Evolutionary conservation across 2,329 filamentous ascomycete genomes (phyloP).

Genomic region (Dothistroma septosporum): DNA sequence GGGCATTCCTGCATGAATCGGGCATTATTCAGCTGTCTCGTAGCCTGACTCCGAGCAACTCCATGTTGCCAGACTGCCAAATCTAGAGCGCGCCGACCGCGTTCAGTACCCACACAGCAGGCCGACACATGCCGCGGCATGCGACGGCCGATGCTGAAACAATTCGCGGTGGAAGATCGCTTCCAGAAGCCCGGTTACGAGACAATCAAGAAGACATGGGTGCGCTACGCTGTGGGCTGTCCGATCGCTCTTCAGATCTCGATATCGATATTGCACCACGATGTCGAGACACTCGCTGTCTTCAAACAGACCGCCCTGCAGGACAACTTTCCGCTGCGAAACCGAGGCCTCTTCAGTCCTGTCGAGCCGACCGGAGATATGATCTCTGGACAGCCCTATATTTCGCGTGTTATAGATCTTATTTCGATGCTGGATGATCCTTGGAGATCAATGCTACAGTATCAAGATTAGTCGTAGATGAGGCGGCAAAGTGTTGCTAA

Average conservation of each 20-base stretch:
- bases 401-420: slow-evolving; percentile 7
- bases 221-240: not conserved
- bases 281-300: not conserved
- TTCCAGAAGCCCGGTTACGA: slow-evolving; percentile 22
- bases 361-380: slow-evolving; percentile 4
- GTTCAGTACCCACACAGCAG: not conserved
- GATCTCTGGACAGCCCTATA: slow-evolving; percentile 7
- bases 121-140: not conserved
- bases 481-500: not conserved
- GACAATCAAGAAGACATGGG: not conserved
- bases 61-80: too few relatives aligned
- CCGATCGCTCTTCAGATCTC: not conserved
- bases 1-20: slow-evolving; percentile 2
- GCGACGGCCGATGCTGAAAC: not conserved
- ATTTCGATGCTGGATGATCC: not conserved
- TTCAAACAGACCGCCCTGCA: not conserved
- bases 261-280: not conserved
- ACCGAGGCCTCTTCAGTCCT: not conserved
- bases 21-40: not conserved
- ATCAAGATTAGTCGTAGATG: not conserved
- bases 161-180: slow-evolving; percentile 2
- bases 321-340: not conserved
- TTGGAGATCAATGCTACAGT: not conserved
- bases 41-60: not conserved
- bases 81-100: not conserved